These are phyloP conservation scores for Cladosporium colombiae DNA, from an alignment of 2,329 filamentous ascomycete genomes.

Conservation along the genomic window DNA sequence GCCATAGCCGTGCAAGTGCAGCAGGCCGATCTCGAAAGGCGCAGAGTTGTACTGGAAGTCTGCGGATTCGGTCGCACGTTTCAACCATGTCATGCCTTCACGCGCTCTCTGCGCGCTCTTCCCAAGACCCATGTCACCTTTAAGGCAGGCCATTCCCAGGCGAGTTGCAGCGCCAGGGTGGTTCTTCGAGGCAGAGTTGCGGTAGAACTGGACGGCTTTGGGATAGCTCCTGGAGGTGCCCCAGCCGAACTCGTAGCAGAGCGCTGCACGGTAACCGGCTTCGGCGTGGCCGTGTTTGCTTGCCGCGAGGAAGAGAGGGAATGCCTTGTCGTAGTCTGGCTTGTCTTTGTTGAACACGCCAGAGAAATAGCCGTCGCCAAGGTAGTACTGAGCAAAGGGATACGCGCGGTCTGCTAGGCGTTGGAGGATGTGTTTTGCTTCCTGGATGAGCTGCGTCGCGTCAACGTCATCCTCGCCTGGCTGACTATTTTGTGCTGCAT, in stretches of 20 bases:
- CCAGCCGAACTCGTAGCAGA: conserved; percentile 99
- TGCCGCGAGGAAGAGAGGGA: conserved; percentile 87
- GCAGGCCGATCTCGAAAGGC: conserved; percentile 82
- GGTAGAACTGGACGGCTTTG: conserved; percentile 92
- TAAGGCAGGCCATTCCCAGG: conserved; percentile 85
- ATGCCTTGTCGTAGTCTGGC: conserved; percentile 86
- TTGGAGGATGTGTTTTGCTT: conserved; percentile 87
- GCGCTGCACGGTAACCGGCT: conserved; percentile 85
- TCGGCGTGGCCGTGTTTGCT: conserved; percentile 97
- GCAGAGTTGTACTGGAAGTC: conserved; percentile 90
- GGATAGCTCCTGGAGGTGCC: conserved; percentile 85
- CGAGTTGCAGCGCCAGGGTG: conserved; percentile 95
- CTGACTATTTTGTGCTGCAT: conserved; percentile 76
- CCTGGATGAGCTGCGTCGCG: conserved; percentile 69
- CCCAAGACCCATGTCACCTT: conserved; percentile 80
- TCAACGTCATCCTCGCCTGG: conserved; percentile 37
- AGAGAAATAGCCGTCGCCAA: conserved; percentile 90
- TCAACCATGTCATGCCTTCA: conserved; percentile 95
- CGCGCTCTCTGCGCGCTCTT: conserved; percentile 66
- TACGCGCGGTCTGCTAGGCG: conserved; percentile 83
- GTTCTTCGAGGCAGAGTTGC: conserved; percentile 85
- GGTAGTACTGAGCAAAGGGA: conserved; percentile 96
- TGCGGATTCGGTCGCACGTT: conserved; percentile 84
- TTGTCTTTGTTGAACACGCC: conserved; percentile 95
- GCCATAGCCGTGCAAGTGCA: conserved; percentile 92